Base-by-base conservation (phyloP, 2,329 filamentous ascomycete genomes). In the Fusarium secorum region DNA sequence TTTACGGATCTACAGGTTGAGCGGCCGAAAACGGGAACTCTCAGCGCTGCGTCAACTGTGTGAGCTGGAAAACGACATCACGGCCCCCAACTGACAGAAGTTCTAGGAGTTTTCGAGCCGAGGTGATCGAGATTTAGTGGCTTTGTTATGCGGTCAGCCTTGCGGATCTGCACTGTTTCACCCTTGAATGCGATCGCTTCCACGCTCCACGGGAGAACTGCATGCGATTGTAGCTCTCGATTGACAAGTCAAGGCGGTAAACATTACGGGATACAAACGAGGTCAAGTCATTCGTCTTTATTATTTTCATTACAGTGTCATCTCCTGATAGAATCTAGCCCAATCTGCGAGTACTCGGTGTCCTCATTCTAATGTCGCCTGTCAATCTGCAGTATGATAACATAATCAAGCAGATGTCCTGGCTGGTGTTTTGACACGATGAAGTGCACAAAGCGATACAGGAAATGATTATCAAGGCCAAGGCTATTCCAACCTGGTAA, bases 331-430 rank as follows among this genome's bases (percentile, higher is more conserved):
- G 11, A 5, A 20, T 1, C 5, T 15, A 15, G 13, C 9, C 18
- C 8, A 20, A 5, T 14, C 5, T 26, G 18, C 3, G 5, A 26
- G 18, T 11, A 20, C 18, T 28, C 5, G 4, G 5, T 28, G 18
- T 15, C 42, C 13, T 20, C 4, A 3, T 28, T 28, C 4, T 5
- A 3, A 15, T 20, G 24, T 10, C 24, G 4, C 11, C 18, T n/a
- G 2, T 11, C 4, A 26, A n/a, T 7, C 24, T 10, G 0, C 42
- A 15, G 8, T 0, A 9, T 2, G 18, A 28, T 28, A 11, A 4
- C 7, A 28, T 9, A 28, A n/a, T n/a, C 5, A 11, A n/a, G 18
- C 24, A 7, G 5, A 5, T 15, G 18, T 5, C 6, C 24, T 28
- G 18, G 42, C 9, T 28, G 7, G 3, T 11, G 8, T 4, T 28